These are phyloP conservation scores for Solanum commersonii DNA, from an alignment of 257 asterid species.

Conservation along the genomic window DNA sequence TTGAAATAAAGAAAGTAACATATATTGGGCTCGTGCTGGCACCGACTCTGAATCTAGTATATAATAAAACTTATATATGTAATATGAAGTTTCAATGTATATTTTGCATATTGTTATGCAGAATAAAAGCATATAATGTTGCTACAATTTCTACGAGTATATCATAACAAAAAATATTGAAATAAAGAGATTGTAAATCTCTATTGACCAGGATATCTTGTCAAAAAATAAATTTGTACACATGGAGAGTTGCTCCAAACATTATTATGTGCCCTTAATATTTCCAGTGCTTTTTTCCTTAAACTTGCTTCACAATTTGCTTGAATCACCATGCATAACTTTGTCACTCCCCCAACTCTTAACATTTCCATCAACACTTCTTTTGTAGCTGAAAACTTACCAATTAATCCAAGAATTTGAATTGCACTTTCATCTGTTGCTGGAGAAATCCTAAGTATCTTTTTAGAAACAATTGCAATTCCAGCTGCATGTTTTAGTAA, in stretches of 20 bases:
- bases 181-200: not conserved
- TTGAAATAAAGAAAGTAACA: too few relatives aligned
- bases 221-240: conserved; percentile 65
- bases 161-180: not conserved
- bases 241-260: conserved; percentile 83
- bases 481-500: conserved; percentile 57
- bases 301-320: conserved; percentile 49
- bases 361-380: conserved; percentile 74
- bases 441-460: conserved; percentile 56
- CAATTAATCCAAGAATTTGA: conserved; percentile 42
- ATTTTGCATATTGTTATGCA: not conserved
- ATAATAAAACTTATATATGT: not conserved
- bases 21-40: not conserved
- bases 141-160: not conserved
- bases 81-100: not conserved
- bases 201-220: conserved; percentile 29
- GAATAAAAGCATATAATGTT: not conserved
- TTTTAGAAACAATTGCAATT: conserved; percentile 51
- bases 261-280: conserved; percentile 57
- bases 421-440: conserved; percentile 47
- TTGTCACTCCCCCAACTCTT: conserved; percentile 73
- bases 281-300: conserved; percentile 70
- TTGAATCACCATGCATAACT: conserved; percentile 84
- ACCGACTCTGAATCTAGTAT: not conserved
- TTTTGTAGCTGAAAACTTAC: conserved; percentile 44